phyloP scores from a whole-genome alignment of 805 yeast species.

The Maudiozyma serrabonitensis region DNA sequence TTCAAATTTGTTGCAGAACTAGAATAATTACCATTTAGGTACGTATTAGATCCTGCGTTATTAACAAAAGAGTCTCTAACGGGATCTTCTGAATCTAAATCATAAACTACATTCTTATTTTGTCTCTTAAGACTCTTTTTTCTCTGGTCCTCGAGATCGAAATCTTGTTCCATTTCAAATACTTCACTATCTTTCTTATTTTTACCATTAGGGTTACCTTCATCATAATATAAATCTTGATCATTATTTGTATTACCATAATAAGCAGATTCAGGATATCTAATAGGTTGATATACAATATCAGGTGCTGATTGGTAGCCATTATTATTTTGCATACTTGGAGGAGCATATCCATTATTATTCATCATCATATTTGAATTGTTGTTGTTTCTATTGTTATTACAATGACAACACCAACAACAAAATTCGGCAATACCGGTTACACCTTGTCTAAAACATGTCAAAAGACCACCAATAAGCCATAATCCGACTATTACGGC shows the following conservation, averaged over 20 bases:
- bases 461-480: conserved; percentile 44
- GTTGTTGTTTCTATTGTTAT: background rate
- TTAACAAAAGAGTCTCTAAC: background rate
- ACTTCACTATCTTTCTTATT: conserved; percentile 9
- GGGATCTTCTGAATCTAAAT: background rate
- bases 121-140: conserved; percentile 5
- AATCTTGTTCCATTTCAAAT: conserved; percentile 25
- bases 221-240: conserved; percentile 1
- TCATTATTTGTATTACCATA: background rate
- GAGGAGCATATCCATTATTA: conserved; percentile 7
- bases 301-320: conserved; percentile 8
- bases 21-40: background rate
- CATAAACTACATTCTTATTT: background rate
- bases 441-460: conserved; percentile 52
- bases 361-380: conserved; percentile 5
- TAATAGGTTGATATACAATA: conserved; percentile 26
- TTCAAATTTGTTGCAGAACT: background rate
- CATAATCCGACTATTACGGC: conserved; percentile 47
- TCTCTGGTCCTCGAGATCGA: conserved; percentile 25
- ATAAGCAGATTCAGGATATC: conserved; percentile 19
- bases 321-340: conserved; percentile 1
- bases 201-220: background rate
- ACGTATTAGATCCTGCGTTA: background rate
- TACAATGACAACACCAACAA: conserved; percentile 39
- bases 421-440: conserved; percentile 40